phyloP scores from a whole-genome alignment of 169 alveolate genomes.

The Plasmodium knowlesi region DNA sequence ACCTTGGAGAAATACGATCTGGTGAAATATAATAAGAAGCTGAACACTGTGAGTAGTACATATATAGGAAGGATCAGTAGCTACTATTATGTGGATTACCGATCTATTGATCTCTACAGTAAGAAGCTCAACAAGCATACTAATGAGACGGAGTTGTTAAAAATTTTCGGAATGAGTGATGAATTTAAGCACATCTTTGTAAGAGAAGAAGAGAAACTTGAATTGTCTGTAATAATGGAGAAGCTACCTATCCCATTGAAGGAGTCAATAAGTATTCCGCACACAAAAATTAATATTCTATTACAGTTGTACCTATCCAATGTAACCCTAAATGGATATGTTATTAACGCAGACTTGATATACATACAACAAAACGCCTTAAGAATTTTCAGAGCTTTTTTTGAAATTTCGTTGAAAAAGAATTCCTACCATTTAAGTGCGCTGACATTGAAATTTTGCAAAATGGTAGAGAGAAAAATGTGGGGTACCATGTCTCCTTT shows the following conservation, averaged over 20 bases:
- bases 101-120: conserved; percentile 95
- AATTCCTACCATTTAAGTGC: conserved; percentile 96
- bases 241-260: conserved; percentile 94
- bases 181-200: conserved; percentile 98
- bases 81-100: conserved; percentile 96
- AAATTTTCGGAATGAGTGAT: conserved; percentile 94
- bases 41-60: conserved; percentile 94
- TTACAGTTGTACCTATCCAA: conserved; percentile 97
- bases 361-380: conserved; percentile 98
- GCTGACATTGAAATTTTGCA: conserved; percentile 92
- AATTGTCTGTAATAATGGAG: conserved; percentile 94
- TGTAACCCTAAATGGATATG: conserved; percentile 96
- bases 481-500: conserved; percentile 99
- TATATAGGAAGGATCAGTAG: conserved; percentile 98
- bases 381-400: conserved; percentile 98
- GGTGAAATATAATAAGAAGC: conserved; percentile 94
- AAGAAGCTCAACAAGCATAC: conserved; percentile 90
- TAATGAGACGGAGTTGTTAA: conserved; percentile 95
- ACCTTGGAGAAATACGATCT: conserved; percentile 93
- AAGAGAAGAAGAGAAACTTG: conserved; percentile 98
- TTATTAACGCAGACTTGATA: conserved; percentile 98
- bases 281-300: conserved; percentile 95
- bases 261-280: conserved; percentile 88
- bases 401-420: conserved; percentile 94
- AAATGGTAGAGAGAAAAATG: conserved; percentile 98